Conservation (phyloP, 2,329 filamentous ascomycete species). For the Sporothrix schenckii region DNA sequence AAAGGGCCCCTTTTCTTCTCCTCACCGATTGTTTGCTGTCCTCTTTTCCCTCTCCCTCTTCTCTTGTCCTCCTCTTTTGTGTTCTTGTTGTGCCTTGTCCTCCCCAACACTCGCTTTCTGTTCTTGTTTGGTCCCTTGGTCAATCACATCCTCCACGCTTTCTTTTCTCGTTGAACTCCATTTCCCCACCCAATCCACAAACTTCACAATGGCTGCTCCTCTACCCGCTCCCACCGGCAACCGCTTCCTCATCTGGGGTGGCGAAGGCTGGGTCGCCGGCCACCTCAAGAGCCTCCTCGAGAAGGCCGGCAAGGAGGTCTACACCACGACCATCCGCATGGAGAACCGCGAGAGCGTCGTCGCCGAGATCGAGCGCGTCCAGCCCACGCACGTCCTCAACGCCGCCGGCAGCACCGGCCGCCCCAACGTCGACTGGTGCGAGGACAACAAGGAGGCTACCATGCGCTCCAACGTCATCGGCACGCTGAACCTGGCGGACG, state of each 20-base stretch:
- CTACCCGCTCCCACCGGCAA: constrained; percentile 36
- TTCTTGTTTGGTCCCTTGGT: constrained; percentile 2
- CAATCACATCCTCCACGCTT: not conserved
- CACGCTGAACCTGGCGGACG: constrained; percentile 64
- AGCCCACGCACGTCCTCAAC: constrained; percentile 69
- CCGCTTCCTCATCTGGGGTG: constrained; percentile 67
- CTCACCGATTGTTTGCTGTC: constrained; percentile 33
- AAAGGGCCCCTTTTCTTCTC: constrained; percentile 28
- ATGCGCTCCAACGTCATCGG: constrained; percentile 69
- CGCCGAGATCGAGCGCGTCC: constrained; percentile 58
- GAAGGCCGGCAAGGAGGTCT: constrained; percentile 62
- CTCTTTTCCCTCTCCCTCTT: constrained; percentile 8
- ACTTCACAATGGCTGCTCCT: constrained; percentile 37
- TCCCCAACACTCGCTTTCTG: constrained; percentile 10
- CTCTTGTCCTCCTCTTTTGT: not conserved
- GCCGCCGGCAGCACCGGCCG: constrained; percentile 67
- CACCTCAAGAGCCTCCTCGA: constrained; percentile 63
- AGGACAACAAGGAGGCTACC: constrained; percentile 69
- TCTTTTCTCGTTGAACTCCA: not conserved
- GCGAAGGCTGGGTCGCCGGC: constrained; percentile 64
- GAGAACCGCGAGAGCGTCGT: constrained; percentile 62
- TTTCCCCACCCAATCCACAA: not conserved
- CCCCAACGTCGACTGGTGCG: constrained; percentile 72
- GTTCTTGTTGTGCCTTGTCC: not conserved
- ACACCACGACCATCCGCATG: constrained; percentile 65